Evolutionary conservation across 2,329 filamentous ascomycete species (phyloP).

Genomic region (Bimuria novae-zelandiae): DNA sequence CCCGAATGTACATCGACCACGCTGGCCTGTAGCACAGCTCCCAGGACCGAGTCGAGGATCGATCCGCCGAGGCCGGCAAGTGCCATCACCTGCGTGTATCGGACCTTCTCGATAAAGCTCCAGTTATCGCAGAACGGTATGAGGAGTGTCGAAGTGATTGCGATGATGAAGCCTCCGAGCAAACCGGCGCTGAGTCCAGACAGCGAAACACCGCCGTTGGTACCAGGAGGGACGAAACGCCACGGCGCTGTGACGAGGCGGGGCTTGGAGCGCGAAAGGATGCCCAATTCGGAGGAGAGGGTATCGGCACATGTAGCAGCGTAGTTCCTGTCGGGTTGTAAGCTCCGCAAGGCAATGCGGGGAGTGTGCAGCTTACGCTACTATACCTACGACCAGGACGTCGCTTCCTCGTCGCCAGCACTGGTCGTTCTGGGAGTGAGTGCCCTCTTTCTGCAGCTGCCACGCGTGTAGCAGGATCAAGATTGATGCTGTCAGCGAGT

Average conservation of each 20-base stretch:
- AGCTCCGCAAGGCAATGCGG: constrained; percentile 11
- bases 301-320: constrained; percentile 92
- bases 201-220: constrained; percentile 87
- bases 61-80: constrained; percentile 79
- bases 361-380: constrained; percentile 44
- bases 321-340: constrained; percentile 72
- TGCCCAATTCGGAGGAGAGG: constrained; percentile 93
- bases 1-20: constrained; percentile 83
- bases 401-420: constrained; percentile 50
- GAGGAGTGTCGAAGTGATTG: constrained; percentile 69
- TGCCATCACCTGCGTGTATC: constrained; percentile 61
- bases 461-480: constrained; percentile 59
- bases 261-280: constrained; percentile 75
- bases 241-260: constrained; percentile 84
- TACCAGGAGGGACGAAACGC: constrained; percentile 82
- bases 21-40: constrained; percentile 81
- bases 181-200: constrained; percentile 75
- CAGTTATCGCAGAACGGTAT: constrained; percentile 67
- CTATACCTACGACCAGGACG: constrained; percentile 53
- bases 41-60: constrained; percentile 84
- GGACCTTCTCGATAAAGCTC: constrained; percentile 25
- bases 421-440: constrained; percentile 26
- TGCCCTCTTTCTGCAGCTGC: constrained; percentile 47
- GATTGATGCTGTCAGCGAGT: constrained; percentile 78
- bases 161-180: constrained; percentile 71